A percentile compares a stretch with the other conserved stretches of the same genome.
Conservation (phyloP, 345 rosid species). For the Populus deltoides region DNA sequence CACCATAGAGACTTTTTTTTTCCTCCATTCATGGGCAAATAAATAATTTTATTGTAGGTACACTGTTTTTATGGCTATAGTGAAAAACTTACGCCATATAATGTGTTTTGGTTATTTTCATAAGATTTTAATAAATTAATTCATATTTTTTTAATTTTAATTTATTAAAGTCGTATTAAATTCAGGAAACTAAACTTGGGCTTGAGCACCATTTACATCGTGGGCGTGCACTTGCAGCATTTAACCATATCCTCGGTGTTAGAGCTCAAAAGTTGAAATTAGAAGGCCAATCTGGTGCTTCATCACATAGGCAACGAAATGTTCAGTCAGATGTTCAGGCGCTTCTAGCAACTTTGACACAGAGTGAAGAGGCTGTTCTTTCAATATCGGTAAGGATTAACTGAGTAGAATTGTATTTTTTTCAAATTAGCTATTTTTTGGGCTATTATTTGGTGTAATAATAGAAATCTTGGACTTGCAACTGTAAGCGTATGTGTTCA, state of each 20-base stretch:
- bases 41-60: too few relatives aligned
- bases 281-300: conserved; percentile 53
- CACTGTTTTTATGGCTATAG: too few relatives aligned
- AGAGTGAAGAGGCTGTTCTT: conserved; percentile 18
- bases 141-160: too few relatives aligned
- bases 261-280: conserved; percentile 69
- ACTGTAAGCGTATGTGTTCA: not conserved
- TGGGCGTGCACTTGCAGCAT: conserved; percentile 95
- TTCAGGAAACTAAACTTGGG: conserved; percentile 79
- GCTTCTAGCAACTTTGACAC: conserved; percentile 59
- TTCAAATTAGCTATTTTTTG: not conserved
- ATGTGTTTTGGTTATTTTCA: too few relatives aligned
- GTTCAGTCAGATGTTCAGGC: too few relatives aligned
- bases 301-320: conserved; percentile 53
- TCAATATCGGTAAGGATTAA: conserved; percentile 60
- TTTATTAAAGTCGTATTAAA: conserved; percentile 4
- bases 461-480: not conserved
- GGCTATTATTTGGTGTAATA: not conserved
- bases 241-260: conserved; percentile 66
- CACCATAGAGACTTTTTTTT: too few relatives aligned
- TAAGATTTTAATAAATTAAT: too few relatives aligned
- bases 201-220: conserved; percentile 94
- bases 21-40: too few relatives aligned
- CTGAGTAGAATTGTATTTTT: not conserved
- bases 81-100: too few relatives aligned